Evolutionary conservation across 2,329 filamentous ascomycete genomes (phyloP), one percentile per base, ranked within the genome.

Genomic region (Aureobasidium pullulans): DNA sequence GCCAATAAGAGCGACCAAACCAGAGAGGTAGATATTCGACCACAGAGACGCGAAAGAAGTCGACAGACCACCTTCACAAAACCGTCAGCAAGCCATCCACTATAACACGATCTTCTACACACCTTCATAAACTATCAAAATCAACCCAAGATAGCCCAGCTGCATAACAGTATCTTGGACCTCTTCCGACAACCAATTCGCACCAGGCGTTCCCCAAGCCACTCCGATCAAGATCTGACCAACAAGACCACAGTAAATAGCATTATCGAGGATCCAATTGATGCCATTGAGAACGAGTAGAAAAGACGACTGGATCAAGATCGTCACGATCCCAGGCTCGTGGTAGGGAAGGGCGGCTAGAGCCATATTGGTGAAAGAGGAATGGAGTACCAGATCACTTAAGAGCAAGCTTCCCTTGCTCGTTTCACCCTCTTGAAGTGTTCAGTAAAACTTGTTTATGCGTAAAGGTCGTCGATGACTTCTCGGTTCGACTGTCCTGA

Each of bases 101-200:
- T 16, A 66, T 15, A 32, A 8, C 7, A 61, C 8, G 63, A 69
- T 1, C 67, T 68, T 7, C 66, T 23, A 60, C 61, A 59, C 58
- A 79, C 84, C 86, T 76, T 90, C 85, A 68, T 84, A 90, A 0
- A 91, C 86, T 1, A 91, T 72, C 29, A 89, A 72, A 6, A 91
- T 79, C n/a, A 91, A 69, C 0, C 88, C 88, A 0, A 91, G 71
- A 67, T 91, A 92, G 0, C 88, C 88, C 1, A 91, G 69, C 61
- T 87, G 80, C 23, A 86, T 79, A 31, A 88, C 75, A 0, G 77
- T 76, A 16, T 78, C 67, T 70, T 91, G 79, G 1, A 76, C 71
- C 4, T 78, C 73, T 0, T 60, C 19, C 0, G 76, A 74, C 0
- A 92, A 77, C 79, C 81, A 84, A 68, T 81, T 77, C 3, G 76